A percentile compares a stretch with the other conserved stretches of the same genome.
Conservation (phyloP, 352 stramenopile genomes). For the Globisporangium emineosum region DNA sequence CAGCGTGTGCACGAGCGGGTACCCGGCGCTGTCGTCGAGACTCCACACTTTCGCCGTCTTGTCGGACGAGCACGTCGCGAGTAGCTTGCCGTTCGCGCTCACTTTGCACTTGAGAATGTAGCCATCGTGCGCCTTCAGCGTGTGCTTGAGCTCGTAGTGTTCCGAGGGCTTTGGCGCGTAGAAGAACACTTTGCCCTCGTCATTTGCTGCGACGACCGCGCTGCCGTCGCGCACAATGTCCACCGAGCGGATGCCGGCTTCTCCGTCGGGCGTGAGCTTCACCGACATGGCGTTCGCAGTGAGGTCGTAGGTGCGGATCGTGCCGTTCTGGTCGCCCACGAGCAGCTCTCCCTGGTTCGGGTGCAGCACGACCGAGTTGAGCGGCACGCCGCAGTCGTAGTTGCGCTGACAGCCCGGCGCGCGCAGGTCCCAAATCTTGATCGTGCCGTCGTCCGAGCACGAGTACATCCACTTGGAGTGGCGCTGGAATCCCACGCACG, state of each 20-base stretch:
- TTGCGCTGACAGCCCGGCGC: conserved; percentile 82
- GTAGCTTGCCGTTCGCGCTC: conserved; percentile 77
- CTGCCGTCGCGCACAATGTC: conserved; percentile 92
- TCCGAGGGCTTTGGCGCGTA: conserved; percentile 74
- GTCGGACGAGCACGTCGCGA: conserved; percentile 94
- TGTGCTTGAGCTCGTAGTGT: conserved; percentile 64
- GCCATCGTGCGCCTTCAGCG: conserved; percentile 84
- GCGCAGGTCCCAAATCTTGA: conserved; percentile 94
- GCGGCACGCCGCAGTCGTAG: conserved; percentile 83
- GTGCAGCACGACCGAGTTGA: conserved; percentile 95
- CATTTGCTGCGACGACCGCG: conserved; percentile 91
- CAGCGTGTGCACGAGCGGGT: conserved; percentile 70
- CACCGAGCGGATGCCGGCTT: conserved; percentile 88
- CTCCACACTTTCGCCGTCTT: conserved; percentile 92
- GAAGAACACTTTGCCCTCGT: conserved; percentile 94
- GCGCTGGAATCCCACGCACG: conserved; percentile 95
- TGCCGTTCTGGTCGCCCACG: conserved; percentile 91
- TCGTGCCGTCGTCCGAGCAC: conserved; percentile 95
- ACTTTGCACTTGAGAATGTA: conserved; percentile 91
- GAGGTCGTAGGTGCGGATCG: conserved; percentile 91
- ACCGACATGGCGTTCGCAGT: conserved; percentile 66
- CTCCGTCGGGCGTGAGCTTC: conserved; percentile 66
- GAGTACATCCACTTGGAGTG: conserved; percentile 98
- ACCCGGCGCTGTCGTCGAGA: conserved; percentile 35
- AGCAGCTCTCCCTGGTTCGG: conserved; percentile 92